phyloP scores from a whole-genome alignment of 768 basidiomycete genomes.

The Agaricus subrufescens region DNA sequence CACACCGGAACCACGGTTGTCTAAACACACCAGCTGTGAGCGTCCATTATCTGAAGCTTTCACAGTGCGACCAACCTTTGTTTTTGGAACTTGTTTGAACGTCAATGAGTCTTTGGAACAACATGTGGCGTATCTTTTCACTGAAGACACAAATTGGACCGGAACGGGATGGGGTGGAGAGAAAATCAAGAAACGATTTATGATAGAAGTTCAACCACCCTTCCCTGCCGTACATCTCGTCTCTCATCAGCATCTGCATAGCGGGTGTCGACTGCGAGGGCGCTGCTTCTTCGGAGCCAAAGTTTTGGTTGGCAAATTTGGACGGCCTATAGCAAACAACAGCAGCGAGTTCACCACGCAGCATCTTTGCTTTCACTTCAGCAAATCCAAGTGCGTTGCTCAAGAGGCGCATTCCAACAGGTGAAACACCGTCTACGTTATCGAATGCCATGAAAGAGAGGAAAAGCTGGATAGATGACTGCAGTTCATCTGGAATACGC shows the following conservation, averaged over 20 bases:
- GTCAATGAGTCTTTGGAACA: background rate
- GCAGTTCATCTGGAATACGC: too few species aligned
- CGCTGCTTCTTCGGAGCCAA: too few species aligned
- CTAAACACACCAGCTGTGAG: background rate
- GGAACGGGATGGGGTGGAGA: background rate
- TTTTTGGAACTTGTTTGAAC: background rate
- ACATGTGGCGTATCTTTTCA: background rate
- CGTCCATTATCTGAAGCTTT: background rate
- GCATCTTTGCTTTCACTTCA: too few species aligned
- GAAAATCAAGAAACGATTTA: background rate
- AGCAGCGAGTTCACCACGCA: too few species aligned
- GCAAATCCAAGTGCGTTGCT: too few species aligned
- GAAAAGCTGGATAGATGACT: background rate
- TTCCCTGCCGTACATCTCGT: background rate
- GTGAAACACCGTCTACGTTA: too few species aligned
- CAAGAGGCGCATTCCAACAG: too few species aligned
- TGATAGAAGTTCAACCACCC: background rate
- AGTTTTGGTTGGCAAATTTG: too few species aligned
- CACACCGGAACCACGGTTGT: background rate
- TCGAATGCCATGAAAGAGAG: too few species aligned
- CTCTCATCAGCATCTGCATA: too few species aligned
- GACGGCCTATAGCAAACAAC: too few species aligned
- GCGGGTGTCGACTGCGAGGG: too few species aligned
- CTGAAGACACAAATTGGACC: background rate
- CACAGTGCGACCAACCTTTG: background rate